Conservation (phyloP, 164 flowering plant genomes). For the Piper longum region DNA sequence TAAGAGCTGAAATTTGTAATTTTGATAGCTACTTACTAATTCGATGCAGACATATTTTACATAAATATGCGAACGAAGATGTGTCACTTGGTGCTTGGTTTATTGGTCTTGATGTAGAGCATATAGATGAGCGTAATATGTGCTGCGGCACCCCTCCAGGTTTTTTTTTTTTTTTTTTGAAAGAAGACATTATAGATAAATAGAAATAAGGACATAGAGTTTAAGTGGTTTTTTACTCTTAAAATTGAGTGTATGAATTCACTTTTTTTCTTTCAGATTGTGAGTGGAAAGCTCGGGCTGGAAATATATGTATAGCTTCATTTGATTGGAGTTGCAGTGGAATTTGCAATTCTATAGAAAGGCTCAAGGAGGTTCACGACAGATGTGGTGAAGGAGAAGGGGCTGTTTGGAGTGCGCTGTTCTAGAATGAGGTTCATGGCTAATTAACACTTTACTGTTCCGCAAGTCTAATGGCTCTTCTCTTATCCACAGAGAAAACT, state of each 20-base stretch:
- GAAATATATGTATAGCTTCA: constrained; percentile 66
- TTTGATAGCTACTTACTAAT: background rate
- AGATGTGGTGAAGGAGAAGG: constrained; percentile 73
- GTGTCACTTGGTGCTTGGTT: constrained; percentile 90
- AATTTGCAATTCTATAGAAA: constrained; percentile 77
- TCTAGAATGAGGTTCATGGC: constrained; percentile 9
- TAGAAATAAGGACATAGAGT: background rate
- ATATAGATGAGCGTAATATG: constrained; percentile 72
- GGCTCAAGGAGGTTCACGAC: constrained; percentile 52
- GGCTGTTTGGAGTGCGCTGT: constrained; percentile 54
- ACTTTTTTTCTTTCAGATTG: constrained; percentile 37
- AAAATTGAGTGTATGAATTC: background rate
- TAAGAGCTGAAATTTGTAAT: background rate
- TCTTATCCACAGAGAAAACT: background rate
- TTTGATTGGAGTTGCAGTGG: constrained; percentile 96
- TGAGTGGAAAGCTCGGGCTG: constrained; percentile 84
- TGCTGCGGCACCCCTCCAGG: constrained; percentile 95
- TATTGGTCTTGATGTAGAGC: constrained; percentile 84
- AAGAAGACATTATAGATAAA: background rate
- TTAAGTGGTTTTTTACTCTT: background rate
- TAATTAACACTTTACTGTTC: too few relatives aligned
- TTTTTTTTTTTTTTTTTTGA: constrained; percentile 3
- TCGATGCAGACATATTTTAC: constrained; percentile 56
- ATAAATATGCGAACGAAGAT: constrained; percentile 87
- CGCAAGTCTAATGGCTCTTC: too few relatives aligned